Base-by-base conservation (phyloP, 2,329 filamentous ascomycete species). In the Paracamarosporium sp. region DNA sequence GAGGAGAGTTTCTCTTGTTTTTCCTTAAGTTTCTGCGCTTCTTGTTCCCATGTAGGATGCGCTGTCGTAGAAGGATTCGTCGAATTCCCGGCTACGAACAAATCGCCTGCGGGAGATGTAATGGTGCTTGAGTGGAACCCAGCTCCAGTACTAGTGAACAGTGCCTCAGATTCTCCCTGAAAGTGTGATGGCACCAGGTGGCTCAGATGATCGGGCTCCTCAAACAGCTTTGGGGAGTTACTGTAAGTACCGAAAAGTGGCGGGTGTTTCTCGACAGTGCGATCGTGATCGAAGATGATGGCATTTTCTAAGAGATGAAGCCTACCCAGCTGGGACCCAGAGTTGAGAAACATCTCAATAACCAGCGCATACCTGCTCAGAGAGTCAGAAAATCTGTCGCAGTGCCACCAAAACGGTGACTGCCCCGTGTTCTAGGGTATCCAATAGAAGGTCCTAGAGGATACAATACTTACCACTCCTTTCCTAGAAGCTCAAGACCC, bases 271-370 rank as follows among this genome's bases (percentile, higher is more conserved):
- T n/a, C 3, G 5, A 17, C 24, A 3, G n/a, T n/a, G 28, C 2
- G 15, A 20, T 47, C 41, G 24, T 41, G 24, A 8, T 66, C 61
- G 4, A 58, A 15, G 5, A 66, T 33, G 7, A 61, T 27, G 15
- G 57, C 59, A 40, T 66, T 63, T 25, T 66, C 61, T 20, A 66
- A 35, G 24, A 63, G 41, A 8, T 57, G 57, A 13, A 65, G n/a
- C 12, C 51, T 17, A 1, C 13, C n/a, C 6, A 56, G 9, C 2
- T 50, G 20, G n/a, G 11, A 2, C 5, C 17, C 30, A 25, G 20
- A 6, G 3, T 48, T 30, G 20, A 1, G 15, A 12, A 35, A 36
- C 30, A 48, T 48, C 20, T 48, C 30, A 22, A 25, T 27, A 8
- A 35, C 31, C 4, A 48, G 30, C 5, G 12, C 17, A 11, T 35